phyloP scores from a whole-genome alignment of 2,329 filamentous ascomycete genomes.

The Rasamsonia emersonii region DNA sequence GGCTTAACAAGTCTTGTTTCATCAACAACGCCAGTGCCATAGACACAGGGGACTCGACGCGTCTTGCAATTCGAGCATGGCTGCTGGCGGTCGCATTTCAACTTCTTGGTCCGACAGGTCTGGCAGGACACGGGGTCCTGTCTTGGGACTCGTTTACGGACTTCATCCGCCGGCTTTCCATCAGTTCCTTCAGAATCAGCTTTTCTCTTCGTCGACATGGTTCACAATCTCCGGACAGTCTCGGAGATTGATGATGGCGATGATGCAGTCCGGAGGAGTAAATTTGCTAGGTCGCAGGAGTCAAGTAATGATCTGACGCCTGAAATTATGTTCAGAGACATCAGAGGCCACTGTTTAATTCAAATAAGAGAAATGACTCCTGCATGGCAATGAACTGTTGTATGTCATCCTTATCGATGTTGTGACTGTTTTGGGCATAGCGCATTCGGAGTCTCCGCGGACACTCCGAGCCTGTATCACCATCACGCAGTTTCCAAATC shows the following conservation, averaged over 20 bases:
- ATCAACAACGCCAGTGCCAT: constrained; percentile 6
- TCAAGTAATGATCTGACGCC: too few relatives aligned
- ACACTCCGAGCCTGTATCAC: constrained; percentile 2
- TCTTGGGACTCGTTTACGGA: constrained; percentile 14
- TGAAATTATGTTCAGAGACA: too few relatives aligned
- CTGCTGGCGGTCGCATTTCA: constrained; percentile 46
- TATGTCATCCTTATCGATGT: too few relatives aligned
- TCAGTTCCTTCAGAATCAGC: not conserved
- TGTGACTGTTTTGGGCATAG: constrained; percentile 1
- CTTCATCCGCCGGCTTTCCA: not conserved
- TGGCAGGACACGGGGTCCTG: constrained; percentile 34
- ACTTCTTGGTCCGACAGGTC: constrained; percentile 35
- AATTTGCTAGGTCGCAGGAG: too few relatives aligned
- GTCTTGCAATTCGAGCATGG: constrained; percentile 43
- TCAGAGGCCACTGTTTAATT: too few relatives aligned
- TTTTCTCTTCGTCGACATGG: constrained; percentile 17
- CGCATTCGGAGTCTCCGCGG: constrained; percentile 3
- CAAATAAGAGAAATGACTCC: too few relatives aligned
- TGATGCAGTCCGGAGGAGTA: too few relatives aligned
- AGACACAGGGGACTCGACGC: constrained; percentile 21
- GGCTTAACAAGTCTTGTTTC: not conserved
- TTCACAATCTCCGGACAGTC: not conserved
- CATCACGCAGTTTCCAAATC: too few relatives aligned
- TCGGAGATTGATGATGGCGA: too few relatives aligned
- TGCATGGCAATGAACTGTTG: too few relatives aligned